Evolutionary conservation across 1,284 basidiomycete genomes (phyloP).

Genomic region (Tilletiopsis washingtonensis): DNA sequence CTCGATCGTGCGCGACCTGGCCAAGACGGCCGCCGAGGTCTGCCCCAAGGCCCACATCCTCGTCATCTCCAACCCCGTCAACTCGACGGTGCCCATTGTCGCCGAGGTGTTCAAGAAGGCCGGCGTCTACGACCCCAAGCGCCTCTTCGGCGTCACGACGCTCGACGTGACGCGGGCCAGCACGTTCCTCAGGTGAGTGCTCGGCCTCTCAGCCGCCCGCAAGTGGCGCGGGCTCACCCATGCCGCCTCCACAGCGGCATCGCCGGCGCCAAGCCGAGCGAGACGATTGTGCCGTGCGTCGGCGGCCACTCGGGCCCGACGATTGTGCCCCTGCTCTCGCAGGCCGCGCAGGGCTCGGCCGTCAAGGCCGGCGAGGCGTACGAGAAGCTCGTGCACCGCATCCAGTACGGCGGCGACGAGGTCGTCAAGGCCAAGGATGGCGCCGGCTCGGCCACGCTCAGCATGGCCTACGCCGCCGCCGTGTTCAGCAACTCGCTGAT

Average conservation of each 20-base stretch:
- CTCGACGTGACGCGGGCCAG: constrained; percentile 93
- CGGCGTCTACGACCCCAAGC: constrained; percentile 78
- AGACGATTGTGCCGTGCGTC: constrained; percentile 78
- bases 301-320: constrained; percentile 95
- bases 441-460: constrained; percentile 74
- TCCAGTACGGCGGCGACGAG: constrained; percentile 93
- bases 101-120: constrained; percentile 86
- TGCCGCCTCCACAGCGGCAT: too few species aligned
- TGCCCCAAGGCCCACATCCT: constrained; percentile 83
- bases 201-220: too few species aligned
- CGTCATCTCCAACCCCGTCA: constrained; percentile 77
- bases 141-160: constrained; percentile 73
- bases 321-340: constrained; percentile 91
- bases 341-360: constrained; percentile 62
- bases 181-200: constrained; percentile 65
- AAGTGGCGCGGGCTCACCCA: too few species aligned
- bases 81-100: constrained; percentile 89
- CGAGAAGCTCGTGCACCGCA: constrained; percentile 57
- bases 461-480: constrained; percentile 69
- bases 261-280: constrained; percentile 52
- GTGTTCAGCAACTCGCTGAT: constrained; percentile 63
- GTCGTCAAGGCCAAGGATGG: constrained; percentile 89
- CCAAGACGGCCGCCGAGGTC: constrained; percentile 74
- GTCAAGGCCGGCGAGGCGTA: constrained; percentile 56
- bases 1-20: constrained; percentile 92